These are phyloP conservation scores for Oryza nivara DNA, from an alignment of 176 grass and related monocot species.

Conservation along the genomic window DNA sequence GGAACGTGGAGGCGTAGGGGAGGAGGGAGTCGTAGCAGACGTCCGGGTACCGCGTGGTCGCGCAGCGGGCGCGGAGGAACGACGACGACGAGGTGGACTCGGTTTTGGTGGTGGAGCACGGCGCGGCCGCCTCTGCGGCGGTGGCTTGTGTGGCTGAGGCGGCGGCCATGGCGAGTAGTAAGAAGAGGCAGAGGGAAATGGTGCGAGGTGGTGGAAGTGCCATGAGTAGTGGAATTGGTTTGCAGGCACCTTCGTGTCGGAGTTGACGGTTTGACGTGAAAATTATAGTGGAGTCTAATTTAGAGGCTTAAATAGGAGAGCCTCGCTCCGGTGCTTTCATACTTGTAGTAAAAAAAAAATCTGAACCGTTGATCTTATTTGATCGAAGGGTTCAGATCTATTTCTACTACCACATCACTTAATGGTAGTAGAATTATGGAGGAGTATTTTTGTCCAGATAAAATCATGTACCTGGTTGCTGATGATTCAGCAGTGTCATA, in stretches of 20 bases:
- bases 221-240: neutral
- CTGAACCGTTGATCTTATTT: no score
- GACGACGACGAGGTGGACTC: neutral
- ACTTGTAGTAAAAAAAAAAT: no score
- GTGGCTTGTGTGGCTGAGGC: neutral
- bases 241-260: neutral
- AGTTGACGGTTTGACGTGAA: neutral
- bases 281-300: neutral
- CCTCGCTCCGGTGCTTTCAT: no score
- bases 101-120: neutral
- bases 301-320: neutral
- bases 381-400: no score
- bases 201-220: neutral
- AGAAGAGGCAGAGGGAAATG: neutral
- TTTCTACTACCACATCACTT: no score
- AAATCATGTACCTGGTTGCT: no score
- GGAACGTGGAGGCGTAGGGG: slow-evolving; percentile 30
- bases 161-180: neutral
- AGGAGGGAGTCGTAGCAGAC: slow-evolving; percentile 58
- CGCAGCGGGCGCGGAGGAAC: slow-evolving; percentile 28
- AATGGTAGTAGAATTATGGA: no score
- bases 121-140: neutral
- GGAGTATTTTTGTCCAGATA: no score
- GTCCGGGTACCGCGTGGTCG: slow-evolving; percentile 12
- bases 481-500: no score